Percentiles rank a stretch among this genome's conserved stretches.
phyloP scores from a whole-genome alignment of 768 basidiomycete genomes.

The Tricholoma sp. region DNA sequence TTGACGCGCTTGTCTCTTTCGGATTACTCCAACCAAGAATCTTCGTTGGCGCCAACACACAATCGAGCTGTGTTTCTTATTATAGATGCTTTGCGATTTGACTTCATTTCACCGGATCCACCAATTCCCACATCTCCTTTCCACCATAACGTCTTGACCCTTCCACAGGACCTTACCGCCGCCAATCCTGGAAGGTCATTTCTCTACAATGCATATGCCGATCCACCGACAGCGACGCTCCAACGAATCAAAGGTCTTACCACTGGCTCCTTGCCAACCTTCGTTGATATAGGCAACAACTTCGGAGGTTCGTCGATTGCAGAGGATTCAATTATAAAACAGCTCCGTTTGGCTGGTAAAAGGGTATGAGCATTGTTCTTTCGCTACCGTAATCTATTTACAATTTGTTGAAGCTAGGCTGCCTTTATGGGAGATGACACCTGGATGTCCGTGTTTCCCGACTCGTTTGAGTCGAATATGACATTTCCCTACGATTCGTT shows the following conservation, averaged over 20 bases:
- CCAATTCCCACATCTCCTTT: slow-evolving; percentile 56
- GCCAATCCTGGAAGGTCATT: slow-evolving; percentile 68
- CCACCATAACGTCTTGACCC: slow-evolving; percentile 78
- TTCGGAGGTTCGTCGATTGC: slow-evolving; percentile 83
- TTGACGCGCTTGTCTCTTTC: slow-evolving; percentile 71
- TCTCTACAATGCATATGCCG: slow-evolving; percentile 85
- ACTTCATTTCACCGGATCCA: slow-evolving; percentile 78
- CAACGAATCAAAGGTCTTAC: slow-evolving; percentile 95
- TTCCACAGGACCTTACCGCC: slow-evolving; percentile 69
- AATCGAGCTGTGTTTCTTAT: slow-evolving; percentile 78
- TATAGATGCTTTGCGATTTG: slow-evolving; percentile 91
- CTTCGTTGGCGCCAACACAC: slow-evolving; percentile 59
- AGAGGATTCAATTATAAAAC: slow-evolving; percentile 86
- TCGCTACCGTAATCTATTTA: neutral
- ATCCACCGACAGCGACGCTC: slow-evolving; percentile 93
- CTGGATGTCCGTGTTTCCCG: slow-evolving; percentile 87
- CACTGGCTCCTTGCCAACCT: slow-evolving; percentile 92
- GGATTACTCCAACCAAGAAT: slow-evolving; percentile 28
- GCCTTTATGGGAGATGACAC: slow-evolving; percentile 98
- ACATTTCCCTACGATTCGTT: slow-evolving; percentile 91
- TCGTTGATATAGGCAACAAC: slow-evolving; percentile 90
- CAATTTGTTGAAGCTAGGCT: slow-evolving; percentile 37
- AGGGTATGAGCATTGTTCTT: slow-evolving; percentile 37
- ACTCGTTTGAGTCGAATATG: slow-evolving; percentile 65
- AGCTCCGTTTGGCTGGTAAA: slow-evolving; percentile 55